Conservation (phyloP, 352 stramenopile genomes). For the Phytophthora ohioensis region DNA sequence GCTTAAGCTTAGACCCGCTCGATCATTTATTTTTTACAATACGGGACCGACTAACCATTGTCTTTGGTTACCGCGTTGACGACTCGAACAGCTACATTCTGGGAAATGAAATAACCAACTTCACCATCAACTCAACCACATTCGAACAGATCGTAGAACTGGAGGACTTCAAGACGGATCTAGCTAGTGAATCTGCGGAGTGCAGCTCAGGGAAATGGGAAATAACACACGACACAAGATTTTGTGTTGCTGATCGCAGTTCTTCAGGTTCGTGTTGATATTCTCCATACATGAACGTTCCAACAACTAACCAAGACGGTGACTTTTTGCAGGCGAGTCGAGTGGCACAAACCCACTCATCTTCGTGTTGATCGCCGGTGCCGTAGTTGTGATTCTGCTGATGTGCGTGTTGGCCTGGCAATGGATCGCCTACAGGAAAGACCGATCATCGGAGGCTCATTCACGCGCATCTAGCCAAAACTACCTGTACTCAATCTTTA, state of each 20-base stretch:
- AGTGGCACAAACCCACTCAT: slow-evolving; percentile 27
- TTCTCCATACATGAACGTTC: background rate
- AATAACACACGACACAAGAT: slow-evolving; percentile 30
- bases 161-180: slow-evolving; percentile 35
- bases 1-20: background rate
- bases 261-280: slow-evolving; percentile 24
- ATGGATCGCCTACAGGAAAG: slow-evolving; percentile 29
- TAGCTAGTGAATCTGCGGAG: slow-evolving; percentile 1
- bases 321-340: background rate
- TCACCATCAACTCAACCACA: slow-evolving; percentile 29
- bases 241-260: slow-evolving; percentile 34
- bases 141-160: slow-evolving; percentile 35
- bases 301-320: background rate
- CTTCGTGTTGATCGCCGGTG: slow-evolving; percentile 32
- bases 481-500: slow-evolving; percentile 37
- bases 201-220: slow-evolving; percentile 37
- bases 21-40: background rate
- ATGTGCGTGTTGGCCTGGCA: slow-evolving; percentile 32
- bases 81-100: slow-evolving; percentile 34
- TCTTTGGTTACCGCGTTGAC: background rate
- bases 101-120: slow-evolving; percentile 39
- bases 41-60: background rate
- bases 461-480: slow-evolving; percentile 10
- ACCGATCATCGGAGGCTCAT: slow-evolving; percentile 21
- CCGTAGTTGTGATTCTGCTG: slow-evolving; percentile 41